phyloP scores from a whole-genome alignment of 495 filamentous ascomycete species.

The Penicillium tannophilum region DNA sequence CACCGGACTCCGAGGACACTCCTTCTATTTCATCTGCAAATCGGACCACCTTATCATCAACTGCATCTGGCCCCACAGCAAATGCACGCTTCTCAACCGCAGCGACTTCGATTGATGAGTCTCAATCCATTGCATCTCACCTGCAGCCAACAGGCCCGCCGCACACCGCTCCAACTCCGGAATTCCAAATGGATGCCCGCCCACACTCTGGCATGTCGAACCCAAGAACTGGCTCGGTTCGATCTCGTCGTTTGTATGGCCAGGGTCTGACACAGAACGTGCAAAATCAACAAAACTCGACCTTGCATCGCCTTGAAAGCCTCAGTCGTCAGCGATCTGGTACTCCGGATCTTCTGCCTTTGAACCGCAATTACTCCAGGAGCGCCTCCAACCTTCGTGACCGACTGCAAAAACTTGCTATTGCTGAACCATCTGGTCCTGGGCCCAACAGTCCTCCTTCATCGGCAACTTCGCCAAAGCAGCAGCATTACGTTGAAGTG shows the following conservation, averaged over 20 bases:
- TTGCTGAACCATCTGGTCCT: constrained; percentile 40
- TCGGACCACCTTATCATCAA: constrained; percentile 85
- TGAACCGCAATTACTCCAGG: constrained; percentile 48
- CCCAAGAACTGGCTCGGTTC: constrained; percentile 52
- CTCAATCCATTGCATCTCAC: constrained; percentile 55
- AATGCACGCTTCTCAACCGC: constrained; percentile 80
- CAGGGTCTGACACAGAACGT: constrained; percentile 77
- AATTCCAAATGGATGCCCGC: constrained; percentile 15
- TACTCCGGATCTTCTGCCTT: constrained; percentile 39
- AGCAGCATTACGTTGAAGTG: constrained; percentile 24
- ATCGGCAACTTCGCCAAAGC: constrained; percentile 40
- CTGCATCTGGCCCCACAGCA: constrained; percentile 69
- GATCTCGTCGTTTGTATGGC: constrained; percentile 81
- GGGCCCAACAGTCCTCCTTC: constrained; percentile 56
- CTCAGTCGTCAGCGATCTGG: constrained; percentile 56
- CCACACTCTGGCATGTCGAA: constrained; percentile 25
- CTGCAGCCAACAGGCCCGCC: constrained; percentile 16
- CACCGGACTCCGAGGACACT: constrained; percentile 54
- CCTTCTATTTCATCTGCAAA: constrained; percentile 69
- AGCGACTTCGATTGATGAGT: constrained; percentile 88
- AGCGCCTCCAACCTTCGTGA: constrained; percentile 61
- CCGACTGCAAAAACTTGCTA: constrained; percentile 53
- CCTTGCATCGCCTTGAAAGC: constrained; percentile 76
- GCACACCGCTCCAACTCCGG: constrained; percentile 19
- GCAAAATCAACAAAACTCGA: constrained; percentile 77